phyloP scores from a whole-genome alignment of 2,329 filamentous ascomycete genomes.

The Penicillium rolfsii region DNA sequence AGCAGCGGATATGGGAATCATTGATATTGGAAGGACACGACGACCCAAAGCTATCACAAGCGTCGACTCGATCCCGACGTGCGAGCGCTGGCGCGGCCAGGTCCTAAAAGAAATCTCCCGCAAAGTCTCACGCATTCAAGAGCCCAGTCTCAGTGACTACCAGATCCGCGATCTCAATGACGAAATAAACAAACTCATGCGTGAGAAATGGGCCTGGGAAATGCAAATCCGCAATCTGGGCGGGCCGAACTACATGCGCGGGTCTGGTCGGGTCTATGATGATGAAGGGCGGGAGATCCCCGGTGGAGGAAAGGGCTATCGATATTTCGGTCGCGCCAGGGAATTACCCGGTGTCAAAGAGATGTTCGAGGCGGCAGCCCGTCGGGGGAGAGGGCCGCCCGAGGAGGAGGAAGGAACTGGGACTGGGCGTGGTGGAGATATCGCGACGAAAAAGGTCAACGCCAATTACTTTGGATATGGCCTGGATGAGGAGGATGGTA shows the following conservation, averaged over 20 bases:
- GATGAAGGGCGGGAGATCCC: conserved; percentile 72
- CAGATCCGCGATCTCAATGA: conserved; percentile 98
- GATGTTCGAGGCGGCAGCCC: conserved; percentile 79
- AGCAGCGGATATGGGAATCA: conserved; percentile 92
- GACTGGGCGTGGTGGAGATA: conserved; percentile 44
- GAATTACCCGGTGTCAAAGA: conserved; percentile 96
- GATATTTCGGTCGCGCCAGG: conserved; percentile 87
- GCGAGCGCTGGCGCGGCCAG: conserved; percentile 98
- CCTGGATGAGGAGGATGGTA: conserved; percentile 85
- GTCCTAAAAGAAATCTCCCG: conserved; percentile 96
- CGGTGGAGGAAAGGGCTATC: conserved; percentile 81
- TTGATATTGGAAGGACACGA: conserved; percentile 86
- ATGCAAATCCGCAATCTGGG: conserved; percentile 91
- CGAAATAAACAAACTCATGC: conserved; percentile 98
- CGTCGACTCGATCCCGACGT: conserved; percentile 78
- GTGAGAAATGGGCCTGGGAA: conserved; percentile 99
- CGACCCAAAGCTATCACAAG: conserved; percentile 90
- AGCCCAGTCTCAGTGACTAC: conserved; percentile 86
- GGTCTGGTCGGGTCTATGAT: conserved; percentile 70
- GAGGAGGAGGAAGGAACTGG: conserved; percentile 71
- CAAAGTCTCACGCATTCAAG: conserved; percentile 96
- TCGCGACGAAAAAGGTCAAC: conserved; percentile 71
- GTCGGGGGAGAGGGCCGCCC: conserved; percentile 63
- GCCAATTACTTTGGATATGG: conserved; percentile 96
- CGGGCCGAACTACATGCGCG: conserved; percentile 95